Evolutionary conservation across 148 eudicot species (phyloP), one percentile per base, ranked within the genome.

Genomic region (Polygonum maritimum): DNA sequence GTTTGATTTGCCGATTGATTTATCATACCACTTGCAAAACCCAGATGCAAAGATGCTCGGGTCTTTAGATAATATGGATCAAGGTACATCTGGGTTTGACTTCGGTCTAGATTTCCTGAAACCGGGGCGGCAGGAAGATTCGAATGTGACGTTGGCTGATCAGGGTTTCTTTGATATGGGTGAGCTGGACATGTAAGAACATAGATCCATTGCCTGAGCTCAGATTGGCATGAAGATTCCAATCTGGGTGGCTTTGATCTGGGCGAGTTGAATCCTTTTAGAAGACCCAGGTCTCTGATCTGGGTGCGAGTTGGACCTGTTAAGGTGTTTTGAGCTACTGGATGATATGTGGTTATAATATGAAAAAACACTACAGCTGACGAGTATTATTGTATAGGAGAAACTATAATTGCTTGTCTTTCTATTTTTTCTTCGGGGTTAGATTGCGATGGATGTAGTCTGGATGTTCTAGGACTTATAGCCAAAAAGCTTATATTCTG

Each of bases 401-500:
- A 31, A 26, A 26, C 31, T 35, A 15, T 36, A 41, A 9, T 65
- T 1, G 5, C 16, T 65, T 36, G 38, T 62, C 12, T 33, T 26
- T 6, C 9, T 19, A 33, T 26, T 26, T 26, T 26, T 26, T 26
- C 31, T 26, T 26, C 11, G 19, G 22, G 44, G 44, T 31, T 33
- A 15, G 33, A 57, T 21, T 19, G 19, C 12, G 12, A 57, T 19
- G 63, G 33, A 60, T 31, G 38, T 36, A 21, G 38, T 36, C 71
- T 9, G 21, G 21, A 35, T 67, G 3, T 36, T 67, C 5, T 38
- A 67, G 71, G 71, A 14, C 10, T 67, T 4, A n/a, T 4, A 67
- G 18, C 71, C 36, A 60, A 35, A 60, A 35, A 67, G 71, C 45
- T 67, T 67, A 63, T 63, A 36, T 41, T 67, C 71, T 67, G 71